Percentiles rank a stretch among this genome's conserved stretches.
phyloP scores from a whole-genome alignment of 2,329 filamentous ascomycete genomes.

The Geoglossum cookeanum region DNA sequence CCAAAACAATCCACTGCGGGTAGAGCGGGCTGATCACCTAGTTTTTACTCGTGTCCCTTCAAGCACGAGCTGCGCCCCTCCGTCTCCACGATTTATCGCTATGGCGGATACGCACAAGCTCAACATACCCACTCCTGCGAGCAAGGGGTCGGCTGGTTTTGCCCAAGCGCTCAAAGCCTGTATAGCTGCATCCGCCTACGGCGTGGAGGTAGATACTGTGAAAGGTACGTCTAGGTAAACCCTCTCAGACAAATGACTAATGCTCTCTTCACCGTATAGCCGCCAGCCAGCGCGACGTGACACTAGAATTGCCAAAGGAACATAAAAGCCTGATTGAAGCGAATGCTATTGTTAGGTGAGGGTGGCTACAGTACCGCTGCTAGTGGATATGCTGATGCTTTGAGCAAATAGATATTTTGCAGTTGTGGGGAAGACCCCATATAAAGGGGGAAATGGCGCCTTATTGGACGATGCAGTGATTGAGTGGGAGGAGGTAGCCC shows the following conservation, averaged over 20 bases:
- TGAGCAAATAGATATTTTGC: conserved; percentile 7
- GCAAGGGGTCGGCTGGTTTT: conserved; percentile 12
- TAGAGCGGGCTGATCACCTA: neutral
- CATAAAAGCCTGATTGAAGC: conserved; percentile 12
- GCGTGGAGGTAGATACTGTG: conserved; percentile 12
- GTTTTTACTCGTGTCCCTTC: neutral
- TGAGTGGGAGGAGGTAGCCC: conserved; percentile 13
- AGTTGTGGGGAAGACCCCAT: conserved; percentile 11
- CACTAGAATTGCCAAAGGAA: conserved; percentile 12
- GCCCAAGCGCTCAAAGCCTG: conserved; percentile 13
- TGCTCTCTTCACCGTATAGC: conserved; percentile 6
- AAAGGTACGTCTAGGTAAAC: conserved; percentile 9
- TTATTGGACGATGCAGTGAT: conserved; percentile 13
- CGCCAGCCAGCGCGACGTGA: conserved; percentile 9
- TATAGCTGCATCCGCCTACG: conserved; percentile 12
- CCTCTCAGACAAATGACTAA: neutral
- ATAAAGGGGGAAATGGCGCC: conserved; percentile 9
- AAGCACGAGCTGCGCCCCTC: neutral
- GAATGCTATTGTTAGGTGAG: conserved; percentile 14
- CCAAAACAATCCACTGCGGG: neutral
- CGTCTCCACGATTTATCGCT: neutral
- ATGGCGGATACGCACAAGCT: conserved; percentile 12
- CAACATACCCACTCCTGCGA: conserved; percentile 13
- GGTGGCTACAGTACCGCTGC: neutral
- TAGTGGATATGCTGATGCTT: neutral